These are phyloP conservation scores for Russula dissimulans DNA, from an alignment of 768 basidiomycete species.

Conservation along the genomic window DNA sequence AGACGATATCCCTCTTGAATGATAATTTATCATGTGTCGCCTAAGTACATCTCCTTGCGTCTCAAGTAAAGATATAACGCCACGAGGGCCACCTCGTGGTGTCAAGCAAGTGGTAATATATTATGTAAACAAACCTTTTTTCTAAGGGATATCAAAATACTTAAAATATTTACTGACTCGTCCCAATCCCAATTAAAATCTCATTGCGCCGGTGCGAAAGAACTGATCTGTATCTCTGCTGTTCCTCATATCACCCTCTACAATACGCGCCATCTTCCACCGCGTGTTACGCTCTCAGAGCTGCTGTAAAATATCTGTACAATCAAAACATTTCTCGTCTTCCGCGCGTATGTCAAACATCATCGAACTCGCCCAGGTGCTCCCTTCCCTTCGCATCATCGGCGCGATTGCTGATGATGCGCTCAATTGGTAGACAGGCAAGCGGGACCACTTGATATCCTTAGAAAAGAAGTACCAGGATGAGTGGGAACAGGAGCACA, in stretches of 20 bases:
- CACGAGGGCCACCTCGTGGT: no score
- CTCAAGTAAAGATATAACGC: no score
- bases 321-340: slow-evolving; percentile 3
- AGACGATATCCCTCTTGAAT: no score
- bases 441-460: slow-evolving; percentile 77
- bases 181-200: no score
- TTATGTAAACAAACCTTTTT: no score
- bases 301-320: slow-evolving; percentile 20
- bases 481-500: slow-evolving; percentile 62
- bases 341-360: slow-evolving; percentile 20
- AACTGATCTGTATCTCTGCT: slow-evolving; percentile 9
- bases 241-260: background rate
- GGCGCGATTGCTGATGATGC: background rate
- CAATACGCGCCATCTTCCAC: slow-evolving; percentile 14
- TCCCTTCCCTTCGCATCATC: background rate
- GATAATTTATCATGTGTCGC: no score
- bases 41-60: no score
- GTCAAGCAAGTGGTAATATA: no score
- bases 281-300: slow-evolving; percentile 18
- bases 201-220: background rate
- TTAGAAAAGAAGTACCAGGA: slow-evolving; percentile 82
- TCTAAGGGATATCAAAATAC: no score
- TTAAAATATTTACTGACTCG: no score
- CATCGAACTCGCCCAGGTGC: slow-evolving; percentile 28
- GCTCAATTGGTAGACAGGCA: slow-evolving; percentile 59